Base-by-base conservation (phyloP, 441 rosid species). In the Jatropha podagrica region DNA sequence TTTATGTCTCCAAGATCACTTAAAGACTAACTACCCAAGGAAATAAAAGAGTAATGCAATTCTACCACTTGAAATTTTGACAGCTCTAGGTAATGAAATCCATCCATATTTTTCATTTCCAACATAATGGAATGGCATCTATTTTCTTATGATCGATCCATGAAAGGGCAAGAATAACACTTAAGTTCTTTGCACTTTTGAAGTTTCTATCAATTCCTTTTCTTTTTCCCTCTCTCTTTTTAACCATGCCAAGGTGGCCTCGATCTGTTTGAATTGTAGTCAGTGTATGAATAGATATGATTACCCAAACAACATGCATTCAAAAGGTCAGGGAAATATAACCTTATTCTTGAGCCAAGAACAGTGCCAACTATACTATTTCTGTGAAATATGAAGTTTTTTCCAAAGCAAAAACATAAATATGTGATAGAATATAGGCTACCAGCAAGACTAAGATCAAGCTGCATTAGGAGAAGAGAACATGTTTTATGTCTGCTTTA, bases 351-450 rank as follows among this genome's bases (percentile, higher is more conserved):
- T 42, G 40, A 41, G 58, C 41, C 61, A 69, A 38, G 48, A 37
- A 62, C 71, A 65, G 38, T 52, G 42, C 37, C 71, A 32, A 11
- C 5, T 52, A n/a, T 69, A 26, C 40, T 13, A 52, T 41, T n/a
- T 23, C 20, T 60, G 23, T 27, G 26, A 42, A 58, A 26, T 42
- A 54, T 42, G 18, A 67, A 26, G 65, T 42, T 65, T 52, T 42
- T 56, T 23, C n/a, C 20, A 41, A 74, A 67, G 42, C 69, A 65
- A 65, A 65, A 7, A 69, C 9, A 37, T 38, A 68, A 15, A 49
- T 14, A 74, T 74, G n/a, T 42, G 68, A 42, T 13, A 65, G 17
- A 54, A 49, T 7, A 73, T 23, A 63, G 26, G 18, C 38, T 9
- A 63, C 5, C 27, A 48, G 58, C 75, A 62, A 23, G 15, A 63